phyloP scores from a whole-genome alignment of 352 stramenopile species.

The Phytophthora tentaculata region DNA sequence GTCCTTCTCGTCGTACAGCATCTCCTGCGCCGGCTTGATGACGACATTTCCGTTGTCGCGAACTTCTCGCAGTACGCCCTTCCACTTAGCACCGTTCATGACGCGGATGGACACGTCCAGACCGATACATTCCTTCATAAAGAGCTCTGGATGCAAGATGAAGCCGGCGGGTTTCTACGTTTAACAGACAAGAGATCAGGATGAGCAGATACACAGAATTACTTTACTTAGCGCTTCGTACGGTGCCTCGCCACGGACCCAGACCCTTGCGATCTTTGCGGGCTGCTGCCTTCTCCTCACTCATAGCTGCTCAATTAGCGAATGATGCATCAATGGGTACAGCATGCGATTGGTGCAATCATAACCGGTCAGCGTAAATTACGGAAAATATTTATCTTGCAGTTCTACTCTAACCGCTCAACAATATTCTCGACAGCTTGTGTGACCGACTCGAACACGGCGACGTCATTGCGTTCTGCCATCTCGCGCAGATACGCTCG shows the following conservation, averaged over 20 bases:
- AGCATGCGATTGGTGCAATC: conserved; percentile 6
- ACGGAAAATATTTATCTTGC: conserved; percentile 11
- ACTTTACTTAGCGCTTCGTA: conserved; percentile 9
- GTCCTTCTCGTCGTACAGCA: conserved; percentile 33
- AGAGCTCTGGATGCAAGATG: conserved; percentile 31
- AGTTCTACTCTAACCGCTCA: conserved; percentile 50
- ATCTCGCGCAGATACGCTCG: conserved; percentile 87
- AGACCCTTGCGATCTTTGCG: conserved; percentile 19
- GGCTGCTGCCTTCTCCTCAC: neutral
- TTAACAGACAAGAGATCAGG: neutral
- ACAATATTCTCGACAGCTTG: conserved; percentile 72
- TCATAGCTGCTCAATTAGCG: conserved; percentile 20
- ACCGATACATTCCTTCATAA: conserved; percentile 29
- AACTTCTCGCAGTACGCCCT: conserved; percentile 24
- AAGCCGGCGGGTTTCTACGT: conserved; percentile 32
- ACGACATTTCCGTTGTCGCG: conserved; percentile 27
- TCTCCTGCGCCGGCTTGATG: conserved; percentile 33
- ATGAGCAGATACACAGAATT: neutral
- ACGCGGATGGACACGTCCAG: conserved; percentile 31
- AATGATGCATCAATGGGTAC: conserved; percentile 29
- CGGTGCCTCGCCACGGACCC: conserved; percentile 25
- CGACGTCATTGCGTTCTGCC: conserved; percentile 79
- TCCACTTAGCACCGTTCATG: conserved; percentile 36
- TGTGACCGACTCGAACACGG: conserved; percentile 72
- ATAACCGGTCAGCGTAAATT: neutral